phyloP scores from a whole-genome alignment of 352 stramenopile genomes.

The Plasmopara viticola region DNA sequence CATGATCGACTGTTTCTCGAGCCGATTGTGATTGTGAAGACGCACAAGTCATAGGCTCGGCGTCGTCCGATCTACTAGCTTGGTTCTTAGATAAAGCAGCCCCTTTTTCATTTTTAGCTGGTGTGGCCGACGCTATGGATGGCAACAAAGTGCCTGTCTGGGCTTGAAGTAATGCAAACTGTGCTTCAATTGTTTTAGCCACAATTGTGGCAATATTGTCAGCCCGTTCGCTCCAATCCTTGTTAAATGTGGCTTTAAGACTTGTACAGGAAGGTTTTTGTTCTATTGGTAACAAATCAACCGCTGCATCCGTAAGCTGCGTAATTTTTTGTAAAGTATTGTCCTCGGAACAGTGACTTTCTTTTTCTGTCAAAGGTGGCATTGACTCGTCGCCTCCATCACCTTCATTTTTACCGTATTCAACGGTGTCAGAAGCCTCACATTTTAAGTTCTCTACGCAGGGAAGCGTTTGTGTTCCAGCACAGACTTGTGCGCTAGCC shows the following conservation, averaged over 20 bases:
- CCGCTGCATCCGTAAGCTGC: not conserved
- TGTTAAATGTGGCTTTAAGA: constrained; percentile 1
- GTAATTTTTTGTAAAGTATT: not conserved
- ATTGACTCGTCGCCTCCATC: constrained; percentile 16
- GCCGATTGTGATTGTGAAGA: constrained; percentile 7
- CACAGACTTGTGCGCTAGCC: constrained; percentile 2
- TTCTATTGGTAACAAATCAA: constrained; percentile 3
- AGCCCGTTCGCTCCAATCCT: constrained; percentile 14
- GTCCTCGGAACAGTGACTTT: constrained; percentile 3
- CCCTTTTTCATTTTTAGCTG: not conserved
- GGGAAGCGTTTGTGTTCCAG: constrained; percentile 16
- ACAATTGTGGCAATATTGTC: constrained; percentile 39
- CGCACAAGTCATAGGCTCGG: not conserved
- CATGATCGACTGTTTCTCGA: constrained; percentile 11
- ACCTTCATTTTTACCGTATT: constrained; percentile 1
- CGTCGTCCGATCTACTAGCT: not conserved
- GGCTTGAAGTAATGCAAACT: constrained; percentile 30
- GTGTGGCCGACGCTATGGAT: not conserved
- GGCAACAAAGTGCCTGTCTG: constrained; percentile 7
- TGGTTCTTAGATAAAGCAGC: not conserved
- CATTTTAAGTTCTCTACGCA: not conserved
- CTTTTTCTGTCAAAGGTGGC: constrained; percentile 3
- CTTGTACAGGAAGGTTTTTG: not conserved
- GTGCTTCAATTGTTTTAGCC: constrained; percentile 31
- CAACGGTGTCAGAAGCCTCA: not conserved